Evolutionary conservation across 83 land plant genomes (phyloP), one percentile per base, ranked within the genome.

Genomic region (Picea abies): DNA sequence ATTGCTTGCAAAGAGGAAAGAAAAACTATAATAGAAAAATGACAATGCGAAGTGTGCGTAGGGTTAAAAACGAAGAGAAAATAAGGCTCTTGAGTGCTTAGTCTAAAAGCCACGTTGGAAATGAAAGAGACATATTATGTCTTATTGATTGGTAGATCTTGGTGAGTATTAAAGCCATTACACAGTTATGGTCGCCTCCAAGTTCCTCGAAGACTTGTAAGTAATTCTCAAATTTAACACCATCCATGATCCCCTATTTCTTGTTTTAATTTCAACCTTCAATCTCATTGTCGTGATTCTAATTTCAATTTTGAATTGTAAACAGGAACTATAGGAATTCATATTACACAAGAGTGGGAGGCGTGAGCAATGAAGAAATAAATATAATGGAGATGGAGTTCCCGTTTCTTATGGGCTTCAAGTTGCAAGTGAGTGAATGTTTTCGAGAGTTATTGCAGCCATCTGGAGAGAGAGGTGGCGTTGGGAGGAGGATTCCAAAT

Each of bases 151-250:
- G 35, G 35, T 35, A 35, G 35, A 35, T 35, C 35, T 35, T 35
- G 35, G 35, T 35, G 35, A 35, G 35, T 35, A 35, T 35, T 35
- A 35, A 35, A 35, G 35, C 35, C 35, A 35, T 35, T 35, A 2
- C 35, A 84, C 88, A 20, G 79, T 92, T 82, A 88, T 92, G 91
- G 91, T 90, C 19, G 90, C 94, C 32, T 88, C 91, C 68, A 92
- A 92, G 64, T 92, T 90, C 78, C 82, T 92, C 1, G 92, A 92
- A 56, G 94, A 92, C 92, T 66, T 84, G 94, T 92, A 79, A 88
- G 89, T 10, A 47, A 47, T 47, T 47, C 52, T 47, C 52, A 6
- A 47, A 7, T 47, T 47, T 9, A 49, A 9, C 9, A 2, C 56
- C 56, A 49, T 49, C 11, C 56, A 49, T 2, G 2, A 9, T 9